Base-by-base conservation (phyloP, 2,329 filamentous ascomycete genomes). In the Aspergillus caelatus region DNA sequence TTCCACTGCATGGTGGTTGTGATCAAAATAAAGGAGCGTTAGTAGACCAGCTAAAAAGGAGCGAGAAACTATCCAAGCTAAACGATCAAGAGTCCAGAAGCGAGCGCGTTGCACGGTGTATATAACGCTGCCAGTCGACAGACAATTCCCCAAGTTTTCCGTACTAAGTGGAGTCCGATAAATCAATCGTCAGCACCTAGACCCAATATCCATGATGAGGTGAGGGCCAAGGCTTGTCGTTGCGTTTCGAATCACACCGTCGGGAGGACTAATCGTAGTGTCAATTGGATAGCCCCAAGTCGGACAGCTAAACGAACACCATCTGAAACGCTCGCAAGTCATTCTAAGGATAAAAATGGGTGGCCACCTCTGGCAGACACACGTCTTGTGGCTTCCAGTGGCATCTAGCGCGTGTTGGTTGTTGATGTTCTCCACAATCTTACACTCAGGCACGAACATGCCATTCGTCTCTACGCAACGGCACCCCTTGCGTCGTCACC, bases 1-100 rank as follows among this genome's bases (percentile, higher is more conserved):
- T 73, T 74, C 67, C 75, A 66, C 70, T 74, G 72, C 75, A 77
- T 77, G 43, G 36, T 67, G 57, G 58, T 50, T 61, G 32, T 26
- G 23, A 28, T 41, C 19, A 16, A 36, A 23, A 21, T 36, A 54
- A 54, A 54, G 30, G 52, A 54, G 32, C 30, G 52, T 54, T 54
- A 50, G 21, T 14, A 43, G 36, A 12, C 16, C 28, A 26, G 28
- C n/a, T 34, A 19, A 28, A 50, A 43, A 56, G 10, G 11, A 43
- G 7, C 8, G 16, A 39, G 36, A 21, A 26, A 23, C 7, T 50
- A 60, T 32, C 19, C 32, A 52, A 28, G 39, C 48, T 57, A 45
- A 19, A 32, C 19, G 19, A 16, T 30, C 14, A 14, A 21, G 3
- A 26, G 3, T 14, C 19, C 30, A 28, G 19, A 2, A 32, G 34